Base-by-base conservation (phyloP, 163 green algal genomes). In the Smithsoniella earleae region DNA sequence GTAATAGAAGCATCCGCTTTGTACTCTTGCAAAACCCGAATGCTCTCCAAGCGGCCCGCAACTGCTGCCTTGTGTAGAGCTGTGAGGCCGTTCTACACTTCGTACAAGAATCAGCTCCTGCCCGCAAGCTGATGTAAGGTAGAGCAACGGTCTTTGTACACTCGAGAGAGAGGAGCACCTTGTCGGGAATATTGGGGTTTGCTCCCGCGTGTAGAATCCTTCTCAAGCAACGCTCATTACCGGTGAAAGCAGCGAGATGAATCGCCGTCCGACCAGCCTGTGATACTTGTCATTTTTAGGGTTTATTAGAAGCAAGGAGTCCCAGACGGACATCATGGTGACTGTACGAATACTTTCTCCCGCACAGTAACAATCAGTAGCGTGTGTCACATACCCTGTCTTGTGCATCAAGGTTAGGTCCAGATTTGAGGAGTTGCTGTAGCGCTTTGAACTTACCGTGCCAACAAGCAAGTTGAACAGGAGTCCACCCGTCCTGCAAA, bases 241-340 rank as follows among this genome's bases (percentile, higher is more conserved):
- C 58, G 58, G 40, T 69, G 58, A 69, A 69, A n/a, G 58, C 58
- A n/a, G 58, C 58, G 16, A 69, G 58, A 43, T 69, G 58, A 36
- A 69, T 31, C 16, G 58, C 58, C 8, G 58, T 69, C 16, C 58
- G 58, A 33, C 2, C 58, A 38, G 58, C 20, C 58, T 69, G 58
- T 27, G n/a, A n/a, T n/a, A n/a, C n/a, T n/a, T n/a, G n/a, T n/a
- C n/a, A n/a, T n/a, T n/a, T n/a, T n/a, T n/a, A n/a, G n/a, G n/a
- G n/a, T n/a, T n/a, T n/a, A n/a, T n/a, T n/a, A n/a, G n/a, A n/a
- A n/a, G n/a, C n/a, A n/a, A n/a, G n/a, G n/a, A n/a, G n/a, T n/a
- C n/a, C n/a, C n/a, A n/a, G n/a, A n/a, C n/a, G n/a, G n/a, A n/a
- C n/a, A n/a, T n/a, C n/a, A n/a, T n/a, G n/a, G n/a, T n/a, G n/a